These are phyloP conservation scores for Acacia pycnantha DNA, from an alignment of 331 rosid species.

Conservation along the genomic window DNA sequence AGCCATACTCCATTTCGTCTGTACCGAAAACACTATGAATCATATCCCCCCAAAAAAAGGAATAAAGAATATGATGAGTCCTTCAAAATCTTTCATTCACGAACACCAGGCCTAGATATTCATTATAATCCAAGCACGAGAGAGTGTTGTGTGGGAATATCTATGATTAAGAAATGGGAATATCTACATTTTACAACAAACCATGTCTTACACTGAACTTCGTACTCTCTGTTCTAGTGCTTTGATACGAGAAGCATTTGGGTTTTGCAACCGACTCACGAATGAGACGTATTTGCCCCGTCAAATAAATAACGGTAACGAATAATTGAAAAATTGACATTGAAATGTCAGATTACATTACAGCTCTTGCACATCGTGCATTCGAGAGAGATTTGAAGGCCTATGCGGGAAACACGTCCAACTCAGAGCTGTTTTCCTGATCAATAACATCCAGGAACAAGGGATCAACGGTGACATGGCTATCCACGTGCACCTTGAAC, in stretches of 20 bases:
- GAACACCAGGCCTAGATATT: not conserved
- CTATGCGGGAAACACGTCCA: conserved; percentile 44
- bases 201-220: not conserved
- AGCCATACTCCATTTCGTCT: too few relatives aligned
- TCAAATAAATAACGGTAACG: not conserved
- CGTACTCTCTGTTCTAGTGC: not conserved
- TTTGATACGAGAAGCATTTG: not conserved
- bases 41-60: too few relatives aligned
- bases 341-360: not conserved
- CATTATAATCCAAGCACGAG: not conserved
- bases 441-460: conserved; percentile 74
- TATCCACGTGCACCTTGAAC: conserved; percentile 72
- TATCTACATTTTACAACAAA: not conserved
- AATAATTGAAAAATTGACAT: not conserved
- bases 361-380: not conserved
- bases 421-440: conserved; percentile 56
- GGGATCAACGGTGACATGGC: conserved; percentile 79
- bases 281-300: not conserved
- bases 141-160: not conserved
- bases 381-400: not conserved
- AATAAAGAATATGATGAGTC: too few relatives aligned
- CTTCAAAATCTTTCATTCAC: too few relatives aligned
- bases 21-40: too few relatives aligned
- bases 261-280: not conserved
- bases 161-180: not conserved